Conservation (phyloP, 2,329 filamentous ascomycete species). For the Rosellinia necatrix region DNA sequence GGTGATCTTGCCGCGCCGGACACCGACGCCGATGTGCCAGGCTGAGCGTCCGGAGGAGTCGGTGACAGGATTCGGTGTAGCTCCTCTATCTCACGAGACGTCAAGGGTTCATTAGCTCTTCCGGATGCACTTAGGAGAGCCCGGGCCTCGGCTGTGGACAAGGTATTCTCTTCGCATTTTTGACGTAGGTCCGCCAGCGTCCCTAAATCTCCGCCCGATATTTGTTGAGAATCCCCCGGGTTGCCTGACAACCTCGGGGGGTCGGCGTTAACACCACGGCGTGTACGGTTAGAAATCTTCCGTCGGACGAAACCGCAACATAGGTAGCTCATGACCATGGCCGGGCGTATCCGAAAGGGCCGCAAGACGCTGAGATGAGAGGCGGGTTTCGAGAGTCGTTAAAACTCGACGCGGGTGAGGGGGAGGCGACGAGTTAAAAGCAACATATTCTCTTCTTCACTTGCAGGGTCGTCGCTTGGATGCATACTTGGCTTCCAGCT, state of each 20-base stretch:
- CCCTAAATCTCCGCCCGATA: conserved; percentile 10
- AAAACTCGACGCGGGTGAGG: conserved; percentile 8
- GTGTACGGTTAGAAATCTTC: conserved; percentile 1
- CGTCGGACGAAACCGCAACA: conserved; percentile 18
- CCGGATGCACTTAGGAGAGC: conserved; percentile 22
- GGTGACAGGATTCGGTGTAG: conserved; percentile 27
- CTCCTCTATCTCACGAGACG: conserved; percentile 26
- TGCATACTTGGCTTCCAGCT: conserved; percentile 5
- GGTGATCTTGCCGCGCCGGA: conserved; percentile 5
- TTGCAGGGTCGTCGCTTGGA: conserved; percentile 4
- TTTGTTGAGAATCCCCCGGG: not conserved
- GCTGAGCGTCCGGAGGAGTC: conserved; percentile 1
- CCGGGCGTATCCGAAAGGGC: not conserved
- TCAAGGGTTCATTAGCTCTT: conserved; percentile 22
- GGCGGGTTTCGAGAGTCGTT: not conserved
- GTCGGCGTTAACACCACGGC: not conserved
- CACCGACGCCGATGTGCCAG: conserved; percentile 8
- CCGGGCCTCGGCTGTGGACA: conserved; percentile 23
- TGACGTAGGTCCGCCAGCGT: conserved; percentile 24
- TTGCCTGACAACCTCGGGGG: not conserved
- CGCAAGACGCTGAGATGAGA: too few species aligned
- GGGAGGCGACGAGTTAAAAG: conserved; percentile 11
- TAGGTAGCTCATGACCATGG: conserved; percentile 15
- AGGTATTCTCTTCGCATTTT: conserved; percentile 23
- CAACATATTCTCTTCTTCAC: conserved; percentile 6